Conservation (phyloP, 1,284 basidiomycete species). For the Ceratobasidium sp. region DNA sequence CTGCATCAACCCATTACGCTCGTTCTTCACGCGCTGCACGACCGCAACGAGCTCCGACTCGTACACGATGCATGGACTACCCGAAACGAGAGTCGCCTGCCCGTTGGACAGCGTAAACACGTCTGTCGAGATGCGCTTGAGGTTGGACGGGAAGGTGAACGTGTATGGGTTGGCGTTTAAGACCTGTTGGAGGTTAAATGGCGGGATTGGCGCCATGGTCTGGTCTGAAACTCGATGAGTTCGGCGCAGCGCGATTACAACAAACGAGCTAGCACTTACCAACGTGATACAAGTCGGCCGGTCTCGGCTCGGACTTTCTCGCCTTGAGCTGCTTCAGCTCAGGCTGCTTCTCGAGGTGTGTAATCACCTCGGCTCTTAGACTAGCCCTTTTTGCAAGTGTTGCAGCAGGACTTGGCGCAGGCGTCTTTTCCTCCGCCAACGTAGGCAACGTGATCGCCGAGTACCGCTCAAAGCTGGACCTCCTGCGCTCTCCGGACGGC, state of each 20-base stretch:
- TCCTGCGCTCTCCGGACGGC: slow-evolving; percentile 60
- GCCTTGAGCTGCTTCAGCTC: neutral
- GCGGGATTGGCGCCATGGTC: slow-evolving; percentile 64
- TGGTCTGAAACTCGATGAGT: slow-evolving; percentile 56
- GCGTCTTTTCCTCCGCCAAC: slow-evolving; percentile 75
- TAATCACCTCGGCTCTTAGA: slow-evolving; percentile 4
- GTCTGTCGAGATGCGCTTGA: slow-evolving; percentile 77
- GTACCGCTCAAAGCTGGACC: slow-evolving; percentile 75
- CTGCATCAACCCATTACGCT: slow-evolving; percentile 71
- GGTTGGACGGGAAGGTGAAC: slow-evolving; percentile 54
- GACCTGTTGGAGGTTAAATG: slow-evolving; percentile 65
- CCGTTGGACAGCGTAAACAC: slow-evolving; percentile 70
- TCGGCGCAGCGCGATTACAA: neutral
- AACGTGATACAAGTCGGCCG: slow-evolving; percentile 8
- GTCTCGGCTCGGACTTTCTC: neutral
- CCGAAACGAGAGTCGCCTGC: slow-evolving; percentile 62
- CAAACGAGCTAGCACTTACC: slow-evolving; percentile 3
- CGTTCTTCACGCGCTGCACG: slow-evolving; percentile 75
- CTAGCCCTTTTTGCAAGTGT: slow-evolving; percentile 32
- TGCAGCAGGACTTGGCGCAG: slow-evolving; percentile 65
- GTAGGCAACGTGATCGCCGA: slow-evolving; percentile 72
- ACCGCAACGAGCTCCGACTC: slow-evolving; percentile 77
- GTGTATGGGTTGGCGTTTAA: slow-evolving; percentile 51
- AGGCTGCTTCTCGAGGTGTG: neutral
- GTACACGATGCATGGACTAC: slow-evolving; percentile 71